Evolutionary conservation across 2,329 filamentous ascomycete species (phyloP), one percentile per base, ranked within the genome.

Genomic region (Trichoderma oligosporum): DNA sequence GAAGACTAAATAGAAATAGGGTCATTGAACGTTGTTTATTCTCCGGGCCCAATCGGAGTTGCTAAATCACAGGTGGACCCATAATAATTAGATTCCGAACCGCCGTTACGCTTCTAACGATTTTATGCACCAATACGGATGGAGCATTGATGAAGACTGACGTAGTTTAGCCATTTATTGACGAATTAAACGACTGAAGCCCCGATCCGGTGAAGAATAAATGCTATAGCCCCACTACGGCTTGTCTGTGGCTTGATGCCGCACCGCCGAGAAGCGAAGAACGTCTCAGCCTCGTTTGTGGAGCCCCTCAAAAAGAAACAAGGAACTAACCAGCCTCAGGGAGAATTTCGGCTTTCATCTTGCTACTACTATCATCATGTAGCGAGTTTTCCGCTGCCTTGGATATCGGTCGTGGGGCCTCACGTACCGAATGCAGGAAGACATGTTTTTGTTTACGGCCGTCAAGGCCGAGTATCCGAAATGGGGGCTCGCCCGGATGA

Each of bases 191-290:
- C 36, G 18, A 36, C 36, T 12, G 38, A 20, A 24, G 11, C 16
- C 7, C 8, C 14, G 7, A 22, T 14, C 31, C 41, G 20, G 24
- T n/a, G 16, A 25, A 27, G 41, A 25, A 22, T 45, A n/a, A n/a
- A n/a, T n/a, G n/a, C n/a, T n/a, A n/a, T 24, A 25, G 24, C 24
- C 14, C 38, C 38, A 41, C 38, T 11, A 20, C 38, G 38, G 16
- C 38, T 41, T 24, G 12, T 4, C 18, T 53, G 49, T 53, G 49
- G 49, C 49, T 53, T 44, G 49, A 53, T 53, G 49, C 49, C 31
- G 31, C 31, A 35, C 7, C 2, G 9, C 31, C 49, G 49, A 53
- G 49, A 53, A 25, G 35, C 49, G 38, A n/a, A n/a, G n/a, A 20
- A 39, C 49, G 49, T 20, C 31, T 53, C 49, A 53, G 49, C 49